phyloP scores from a whole-genome alignment of 441 rosid genomes.

The Adansonia rubrostipa region DNA sequence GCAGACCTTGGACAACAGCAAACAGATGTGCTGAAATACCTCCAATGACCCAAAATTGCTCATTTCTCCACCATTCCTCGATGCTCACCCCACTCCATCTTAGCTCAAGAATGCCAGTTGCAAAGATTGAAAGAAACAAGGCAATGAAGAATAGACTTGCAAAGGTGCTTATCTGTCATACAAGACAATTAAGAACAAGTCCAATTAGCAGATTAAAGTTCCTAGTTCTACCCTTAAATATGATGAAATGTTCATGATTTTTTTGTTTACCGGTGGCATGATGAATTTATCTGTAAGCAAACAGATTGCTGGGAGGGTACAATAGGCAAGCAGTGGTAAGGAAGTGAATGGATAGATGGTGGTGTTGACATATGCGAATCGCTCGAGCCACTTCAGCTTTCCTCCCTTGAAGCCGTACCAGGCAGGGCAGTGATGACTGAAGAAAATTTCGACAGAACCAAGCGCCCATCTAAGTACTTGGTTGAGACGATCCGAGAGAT shows the following conservation, averaged over 20 bases:
- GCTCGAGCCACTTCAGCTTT: constrained; percentile 87
- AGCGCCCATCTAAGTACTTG: constrained; percentile 99
- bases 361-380: constrained; percentile 84
- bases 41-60: constrained; percentile 97
- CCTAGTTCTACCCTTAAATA: not conserved
- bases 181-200: constrained; percentile 4
- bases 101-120: constrained; percentile 83
- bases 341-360: constrained; percentile 94
- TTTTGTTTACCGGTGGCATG: constrained; percentile 77
- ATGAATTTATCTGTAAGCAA: constrained; percentile 91
- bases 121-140: constrained; percentile 76
- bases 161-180: constrained; percentile 77
- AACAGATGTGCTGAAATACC: constrained; percentile 94
- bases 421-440: constrained; percentile 84
- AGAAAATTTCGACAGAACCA: constrained; percentile 96
- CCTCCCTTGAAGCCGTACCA: constrained; percentile 89
- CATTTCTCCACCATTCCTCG: constrained; percentile 99
- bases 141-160: constrained; percentile 92
- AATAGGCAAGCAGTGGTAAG: constrained; percentile 86
- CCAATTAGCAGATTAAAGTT: not conserved
- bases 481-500: constrained; percentile 86
- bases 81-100: constrained; percentile 99
- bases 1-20: constrained; percentile 84
- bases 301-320: constrained; percentile 86
- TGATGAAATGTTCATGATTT: not conserved